These are phyloP conservation scores for Canariomyces notabilis DNA, from an alignment of 2,329 filamentous ascomycete species.

Conservation along the genomic window DNA sequence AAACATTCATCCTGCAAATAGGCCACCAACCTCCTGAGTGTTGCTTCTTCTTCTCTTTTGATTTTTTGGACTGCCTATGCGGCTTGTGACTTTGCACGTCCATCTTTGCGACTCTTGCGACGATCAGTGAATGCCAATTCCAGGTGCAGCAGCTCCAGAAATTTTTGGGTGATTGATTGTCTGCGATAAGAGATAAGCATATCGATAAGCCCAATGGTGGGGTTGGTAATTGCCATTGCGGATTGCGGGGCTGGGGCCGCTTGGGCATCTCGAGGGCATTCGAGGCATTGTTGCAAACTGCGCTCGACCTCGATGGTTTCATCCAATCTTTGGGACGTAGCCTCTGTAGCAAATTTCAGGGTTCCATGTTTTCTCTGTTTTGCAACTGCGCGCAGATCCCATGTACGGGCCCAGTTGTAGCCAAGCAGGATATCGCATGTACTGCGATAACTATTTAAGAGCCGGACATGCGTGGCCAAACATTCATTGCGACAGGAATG, in stretches of 20 bases:
- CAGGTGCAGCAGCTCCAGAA: slow-evolving; percentile 21
- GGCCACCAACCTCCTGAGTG: slow-evolving; percentile 51
- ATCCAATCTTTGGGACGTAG: too few relatives aligned
- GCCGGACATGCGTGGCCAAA: too few relatives aligned
- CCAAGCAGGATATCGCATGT: not conserved
- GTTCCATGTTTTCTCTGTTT: too few relatives aligned
- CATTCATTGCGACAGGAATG: too few relatives aligned
- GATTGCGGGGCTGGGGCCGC: not conserved
- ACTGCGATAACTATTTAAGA: too few relatives aligned
- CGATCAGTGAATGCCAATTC: slow-evolving; percentile 13
- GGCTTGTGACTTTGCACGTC: slow-evolving; percentile 79
- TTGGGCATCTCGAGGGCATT: too few relatives aligned
- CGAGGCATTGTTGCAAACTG: too few relatives aligned
- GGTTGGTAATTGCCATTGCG: slow-evolving; percentile 3
- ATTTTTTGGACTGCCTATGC: slow-evolving; percentile 83
- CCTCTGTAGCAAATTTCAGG: too few relatives aligned
- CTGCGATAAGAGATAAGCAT: slow-evolving; percentile 12
- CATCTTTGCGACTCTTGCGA: slow-evolving; percentile 46
- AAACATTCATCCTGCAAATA: too few relatives aligned
- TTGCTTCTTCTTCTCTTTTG: slow-evolving; percentile 80
- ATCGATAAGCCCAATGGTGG: slow-evolving; percentile 19
- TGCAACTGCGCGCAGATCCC: too few relatives aligned
- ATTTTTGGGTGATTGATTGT: slow-evolving; percentile 22
- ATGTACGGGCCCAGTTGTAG: too few relatives aligned
- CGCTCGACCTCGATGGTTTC: too few relatives aligned